A percentile compares a stretch with the other conserved stretches of the same genome.
Evolutionary conservation across 1,284 basidiomycete species (phyloP).

Genomic region (Malassezia arunalokei): DNA sequence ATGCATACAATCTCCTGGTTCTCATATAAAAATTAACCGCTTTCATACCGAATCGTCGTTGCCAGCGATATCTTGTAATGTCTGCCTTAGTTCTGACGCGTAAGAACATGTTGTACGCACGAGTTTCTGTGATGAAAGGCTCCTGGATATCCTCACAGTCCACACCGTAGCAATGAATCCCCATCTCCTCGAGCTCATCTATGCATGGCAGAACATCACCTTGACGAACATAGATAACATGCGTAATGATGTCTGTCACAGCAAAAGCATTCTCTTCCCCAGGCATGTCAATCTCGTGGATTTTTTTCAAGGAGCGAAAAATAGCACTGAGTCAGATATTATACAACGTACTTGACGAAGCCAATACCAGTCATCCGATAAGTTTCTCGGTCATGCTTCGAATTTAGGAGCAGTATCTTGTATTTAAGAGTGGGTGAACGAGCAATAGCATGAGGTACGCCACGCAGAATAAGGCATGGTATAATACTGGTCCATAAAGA

Average conservation of each 20-base stretch:
- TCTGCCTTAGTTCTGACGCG: too few relatives aligned
- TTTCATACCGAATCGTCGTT: background rate
- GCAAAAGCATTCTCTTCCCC: background rate
- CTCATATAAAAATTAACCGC: too few relatives aligned
- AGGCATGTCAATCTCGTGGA: background rate
- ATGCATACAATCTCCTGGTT: too few relatives aligned
- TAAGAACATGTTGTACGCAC: background rate
- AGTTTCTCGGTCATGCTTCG: slow-evolving; percentile 80
- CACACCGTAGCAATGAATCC: slow-evolving; percentile 7
- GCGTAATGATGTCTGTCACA: slow-evolving; percentile 54
- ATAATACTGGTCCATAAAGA: slow-evolving; percentile 81
- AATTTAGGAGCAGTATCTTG: slow-evolving; percentile 78
- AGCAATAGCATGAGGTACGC: slow-evolving; percentile 68
- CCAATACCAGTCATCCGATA: slow-evolving; percentile 69
- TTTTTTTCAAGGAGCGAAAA: slow-evolving; percentile 56
- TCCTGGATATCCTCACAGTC: background rate
- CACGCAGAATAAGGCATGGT: slow-evolving; percentile 74
- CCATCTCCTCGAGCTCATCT: background rate
- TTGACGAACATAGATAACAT: slow-evolving; percentile 66
- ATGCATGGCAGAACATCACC: slow-evolving; percentile 13
- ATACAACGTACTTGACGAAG: slow-evolving; percentile 58
- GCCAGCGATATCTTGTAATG: too few relatives aligned
- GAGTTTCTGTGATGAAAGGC: background rate
- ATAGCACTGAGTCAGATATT: slow-evolving; percentile 53
- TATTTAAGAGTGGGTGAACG: slow-evolving; percentile 59